Base-by-base conservation (phyloP, 2,329 filamentous ascomycete genomes). In the Penicillium sp. region DNA sequence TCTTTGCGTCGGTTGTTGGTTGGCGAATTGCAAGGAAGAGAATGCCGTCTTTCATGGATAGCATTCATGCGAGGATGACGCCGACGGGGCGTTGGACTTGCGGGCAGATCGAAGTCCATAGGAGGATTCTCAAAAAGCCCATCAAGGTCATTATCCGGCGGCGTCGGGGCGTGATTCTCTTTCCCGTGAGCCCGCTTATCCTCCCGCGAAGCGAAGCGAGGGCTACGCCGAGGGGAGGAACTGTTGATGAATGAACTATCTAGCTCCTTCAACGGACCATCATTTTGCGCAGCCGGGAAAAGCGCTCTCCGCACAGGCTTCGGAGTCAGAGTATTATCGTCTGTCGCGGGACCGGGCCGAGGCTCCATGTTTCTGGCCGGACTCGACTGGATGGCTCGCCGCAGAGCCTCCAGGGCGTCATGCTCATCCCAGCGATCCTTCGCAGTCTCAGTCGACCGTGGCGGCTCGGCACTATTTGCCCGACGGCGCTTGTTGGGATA, bases 111-210 rank as follows among this genome's bases (percentile, higher is more conserved):
- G 69, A 81, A 36, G 66, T 64, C 59, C 72, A 52, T 74, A 61
- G 51, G 58, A 47, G 39, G 68, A 38, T 83, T 75, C 41, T 83
- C 81, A 54, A 93, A 90, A 4, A 93, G 73, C 34, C 77, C 73
- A 27, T 80, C 76, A 4, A 86, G 62, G 23, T 77, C 75, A 45
- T 82, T 76, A 25, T 82, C 76, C 25, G 68, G 62, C 14, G 61
- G 43, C 7, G 60, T 56, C 4, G 74, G 71, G 9, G 68, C 70
- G 33, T 64, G 64, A 47, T 83, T 82, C 58, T 83, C 79, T 52
- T 82, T 81, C 43, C 81, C 77, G 33, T 68, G 65, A 38, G 50
- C 55, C 48, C 64, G 63, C 45, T 63, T 69, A 49, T 64, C 60
- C 41, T 59, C 62, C 45, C 58, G 58, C 32, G 61, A 58, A 31